phyloP scores from a whole-genome alignment of 2,329 filamentous ascomycete species.

The Pseudocercospora ulei region DNA sequence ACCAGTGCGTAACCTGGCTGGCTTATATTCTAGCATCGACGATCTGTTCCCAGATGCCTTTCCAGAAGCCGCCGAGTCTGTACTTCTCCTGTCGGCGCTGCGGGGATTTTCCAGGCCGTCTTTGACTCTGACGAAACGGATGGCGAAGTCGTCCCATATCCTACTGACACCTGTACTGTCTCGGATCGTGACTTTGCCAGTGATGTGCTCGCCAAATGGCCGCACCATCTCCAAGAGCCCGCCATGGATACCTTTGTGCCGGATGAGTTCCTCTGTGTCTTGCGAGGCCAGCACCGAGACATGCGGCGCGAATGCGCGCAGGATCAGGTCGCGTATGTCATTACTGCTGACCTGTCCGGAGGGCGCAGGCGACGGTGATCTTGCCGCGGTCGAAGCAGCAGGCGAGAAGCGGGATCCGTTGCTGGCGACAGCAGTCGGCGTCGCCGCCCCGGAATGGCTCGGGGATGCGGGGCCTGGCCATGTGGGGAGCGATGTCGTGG shows the following conservation, averaged over 20 bases:
- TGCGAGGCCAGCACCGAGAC: constrained; percentile 77
- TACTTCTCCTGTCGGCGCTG: constrained; percentile 32
- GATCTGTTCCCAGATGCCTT: constrained; percentile 19
- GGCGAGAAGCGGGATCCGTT: constrained; percentile 42
- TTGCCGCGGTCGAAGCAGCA: constrained; percentile 32
- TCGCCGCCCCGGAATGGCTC: constrained; percentile 38
- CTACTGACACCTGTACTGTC: constrained; percentile 80
- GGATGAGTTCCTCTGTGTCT: constrained; percentile 71
- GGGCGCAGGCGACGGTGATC: constrained; percentile 35
- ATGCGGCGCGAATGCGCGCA: constrained; percentile 79
- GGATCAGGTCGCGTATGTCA: constrained; percentile 56
- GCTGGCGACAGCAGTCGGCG: constrained; percentile 33
- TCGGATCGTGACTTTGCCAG: constrained; percentile 78
- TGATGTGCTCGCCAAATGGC: constrained; percentile 80
- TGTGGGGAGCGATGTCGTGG: constrained; percentile 40
- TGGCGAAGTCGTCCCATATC: constrained; percentile 77
- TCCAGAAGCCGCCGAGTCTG: constrained; percentile 32
- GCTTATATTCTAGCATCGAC: constrained; percentile 32
- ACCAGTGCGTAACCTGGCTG: constrained; percentile 38
- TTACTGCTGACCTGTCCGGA: constrained; percentile 39
- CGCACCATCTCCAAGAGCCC: constrained; percentile 78
- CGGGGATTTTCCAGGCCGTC: constrained; percentile 40
- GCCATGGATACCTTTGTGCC: constrained; percentile 71
- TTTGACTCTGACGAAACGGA: constrained; percentile 70
- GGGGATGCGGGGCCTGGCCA: constrained; percentile 30